Percentiles rank a stretch among this genome's conserved stretches.
phyloP scores from a whole-genome alignment of 2,329 filamentous ascomycete species.

The Fusarium denticulatum region DNA sequence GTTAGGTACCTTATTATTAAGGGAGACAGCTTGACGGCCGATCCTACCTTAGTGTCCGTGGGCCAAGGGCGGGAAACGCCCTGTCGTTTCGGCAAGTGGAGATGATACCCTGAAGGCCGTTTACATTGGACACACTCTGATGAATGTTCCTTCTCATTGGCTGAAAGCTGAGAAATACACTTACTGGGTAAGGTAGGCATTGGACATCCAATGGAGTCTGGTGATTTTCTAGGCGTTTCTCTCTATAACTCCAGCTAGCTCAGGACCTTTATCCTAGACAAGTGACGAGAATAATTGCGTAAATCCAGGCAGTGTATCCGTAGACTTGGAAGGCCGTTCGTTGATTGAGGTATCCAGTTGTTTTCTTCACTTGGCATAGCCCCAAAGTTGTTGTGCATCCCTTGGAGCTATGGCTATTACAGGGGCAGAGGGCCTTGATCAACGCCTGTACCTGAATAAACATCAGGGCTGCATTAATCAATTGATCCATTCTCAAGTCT shows the following conservation, averaged over 20 bases:
- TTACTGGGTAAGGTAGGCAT: neutral
- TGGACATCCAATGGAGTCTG: neutral
- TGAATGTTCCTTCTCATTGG: conserved; percentile 15
- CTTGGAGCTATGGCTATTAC: neutral
- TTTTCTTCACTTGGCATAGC: neutral
- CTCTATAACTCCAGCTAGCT: conserved; percentile 3
- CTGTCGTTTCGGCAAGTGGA: conserved; percentile 29
- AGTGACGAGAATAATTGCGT: neutral
- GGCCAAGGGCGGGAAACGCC: conserved; percentile 2
- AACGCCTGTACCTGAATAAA: conserved; percentile 1
- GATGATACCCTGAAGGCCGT: conserved; percentile 4
- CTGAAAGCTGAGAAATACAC: neutral
- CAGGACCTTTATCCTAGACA: neutral
- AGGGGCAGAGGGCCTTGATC: neutral
- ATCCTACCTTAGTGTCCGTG: neutral
- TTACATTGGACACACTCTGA: neutral
- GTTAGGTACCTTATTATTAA: conserved; percentile 13
- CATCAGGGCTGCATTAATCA: conserved; percentile 12
- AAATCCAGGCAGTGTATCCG: neutral
- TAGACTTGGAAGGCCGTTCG: neutral
- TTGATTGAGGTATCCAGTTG: neutral
- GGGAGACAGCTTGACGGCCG: conserved; percentile 4
- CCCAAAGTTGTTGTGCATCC: neutral
- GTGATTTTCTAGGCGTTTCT: conserved; percentile 13
- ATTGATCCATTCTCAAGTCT: conserved; percentile 1